Base-by-base conservation (phyloP, 768 basidiomycete genomes). In the Serendipita sp. region DNA sequence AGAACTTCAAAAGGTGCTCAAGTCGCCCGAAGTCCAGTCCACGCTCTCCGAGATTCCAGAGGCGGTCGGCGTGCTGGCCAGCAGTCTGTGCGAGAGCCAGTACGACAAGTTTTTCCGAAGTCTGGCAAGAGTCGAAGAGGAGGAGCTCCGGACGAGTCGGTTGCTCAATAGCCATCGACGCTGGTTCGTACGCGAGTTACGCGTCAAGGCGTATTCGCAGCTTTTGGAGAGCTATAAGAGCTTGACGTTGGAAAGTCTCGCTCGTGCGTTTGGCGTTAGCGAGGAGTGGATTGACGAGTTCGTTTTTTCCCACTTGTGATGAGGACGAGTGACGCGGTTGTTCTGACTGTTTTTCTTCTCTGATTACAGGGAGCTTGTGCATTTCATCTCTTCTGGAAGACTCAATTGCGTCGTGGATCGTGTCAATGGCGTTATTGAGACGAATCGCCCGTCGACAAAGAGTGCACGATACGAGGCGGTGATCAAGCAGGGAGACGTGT, bases 131-230 rank as follows among this genome's bases (percentile, higher is more conserved):
- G 53, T 58, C 4, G 53, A 17, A 24, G 53, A 58, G 31, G 53
- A 58, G n/a, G 53, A 58, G 53, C 11, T 58, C 28, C 53, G 53
- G 11, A 58, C 22, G 11, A 58, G 53, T 31, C 88, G 90, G 43
- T 74, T 93, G 64, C 81, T 98, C 51, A 80, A 84, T 1, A 88
- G 86, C 0, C 96, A 98, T 71, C 80, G 90, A 0, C 82, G 89
- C 5, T 95, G 78, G 75, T 97, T 96, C 72, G 80, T 93, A 31
- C 86, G 95, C 63, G 95, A 97, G 73, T 92, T 97, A 90, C 85
- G 96, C 34, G 92, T 98, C 66, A 82, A 88, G 20, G 93, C 94
- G 0, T 98, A 96, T 74, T 75, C 79, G 28, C 95, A 98, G 69
- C 78, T 97, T 3, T 77, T 99, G n/a, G 90, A 97, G 71, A 84